Evolutionary conservation across 805 yeast species (phyloP), one percentile per base, ranked within the genome.

Genomic region (Pichia nanzhaoensis): DNA sequence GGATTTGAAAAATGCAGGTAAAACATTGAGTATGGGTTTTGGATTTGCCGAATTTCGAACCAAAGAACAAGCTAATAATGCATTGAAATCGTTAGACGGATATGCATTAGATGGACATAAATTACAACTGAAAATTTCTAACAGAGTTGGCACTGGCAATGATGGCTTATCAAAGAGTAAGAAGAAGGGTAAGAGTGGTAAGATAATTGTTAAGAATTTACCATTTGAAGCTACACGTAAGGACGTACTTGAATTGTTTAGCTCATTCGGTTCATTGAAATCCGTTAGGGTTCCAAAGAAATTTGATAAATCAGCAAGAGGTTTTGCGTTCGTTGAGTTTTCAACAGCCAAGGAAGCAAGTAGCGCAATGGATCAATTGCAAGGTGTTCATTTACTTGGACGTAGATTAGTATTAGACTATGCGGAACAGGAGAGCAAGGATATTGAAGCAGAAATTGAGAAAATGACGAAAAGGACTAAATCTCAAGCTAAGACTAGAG

Each of bases 321-420:
- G 99, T 61, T 93, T 93, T 71, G 99, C 98, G 0, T 93, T 93
- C 64, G 96, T 95, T 38, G 99, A 93, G 66, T 93, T 84, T 60
- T 70, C 84, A 10, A 69, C 93, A 34, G 74, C 86, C 19, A 81
- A 87, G 63, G 99, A 93, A 65, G 97, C 99, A 1, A 95, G 84
- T 61, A 79, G 73, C 59, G 99, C 98, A 13, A 84, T 93, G 91
- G 82, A 83, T 55, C 91, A 90, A 61, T 75, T 93, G 52, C 84
- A 82, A 61, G 99, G 99, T 49, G 96, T 95, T 3, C 99, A 93
- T 74, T 82, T 93, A 67, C 74, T 93, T 42, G 99, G 99, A 30
- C 84, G 99, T 69, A 77, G 96, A 53, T 71, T 93, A 53, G 96
- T 91, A 12, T 80, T 93, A 82, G 95, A 91, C 61, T 90, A 76